Base-by-base conservation (phyloP, 495 filamentous ascomycete genomes). In the Annulohypoxylon maeteangense region DNA sequence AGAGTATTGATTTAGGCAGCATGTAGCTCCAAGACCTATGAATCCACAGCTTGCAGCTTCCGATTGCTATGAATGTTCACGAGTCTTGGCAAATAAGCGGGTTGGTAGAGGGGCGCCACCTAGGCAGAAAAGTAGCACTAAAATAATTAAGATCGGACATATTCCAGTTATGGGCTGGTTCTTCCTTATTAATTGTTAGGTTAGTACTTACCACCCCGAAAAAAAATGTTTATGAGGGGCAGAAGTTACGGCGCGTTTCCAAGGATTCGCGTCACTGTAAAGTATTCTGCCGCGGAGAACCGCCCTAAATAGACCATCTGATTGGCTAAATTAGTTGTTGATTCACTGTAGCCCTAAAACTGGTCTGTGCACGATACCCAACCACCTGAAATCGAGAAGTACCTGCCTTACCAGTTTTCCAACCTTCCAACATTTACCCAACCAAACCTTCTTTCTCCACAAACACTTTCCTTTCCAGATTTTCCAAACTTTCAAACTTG, bases 281-380 rank as follows among this genome's bases (percentile, higher is more conserved):
- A 51, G 31, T 31, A 20, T 67, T 40, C 36, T 68, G 48, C 66
- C 66, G 50, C 22, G 14, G 4, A 18, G 42, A 29, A 32, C 58
- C 58, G 65, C 55, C 47, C 27, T 14, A 45, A 40, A 34, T n/a
- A 50, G 18, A 14, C 7, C 11, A 31, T 40, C 27, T 72, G 14
- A 67, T 65, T 68, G 70, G 65, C 29, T 42, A 11, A 3, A 44
- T 12, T 1, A 3, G 22, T 16, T 53, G 3, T 59, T 62, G 31
- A 60, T 32, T 59, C 60, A 40, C 16, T 57, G 61, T 68, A 72
- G 70, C 70, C 70, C 65, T 72, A 72, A 68, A 72, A 57, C 42
- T 29, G 70, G 54, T 65, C 59, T 36, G 70, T 72, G 70, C 70
- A 61, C 59, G 38, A 27, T 3, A 5, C 16, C 68, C 58, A 71